A percentile compares a stretch with the other conserved stretches of the same genome.
Conservation (phyloP, 495 filamentous ascomycete species). For the Rostrohypoxylon terebratum region DNA sequence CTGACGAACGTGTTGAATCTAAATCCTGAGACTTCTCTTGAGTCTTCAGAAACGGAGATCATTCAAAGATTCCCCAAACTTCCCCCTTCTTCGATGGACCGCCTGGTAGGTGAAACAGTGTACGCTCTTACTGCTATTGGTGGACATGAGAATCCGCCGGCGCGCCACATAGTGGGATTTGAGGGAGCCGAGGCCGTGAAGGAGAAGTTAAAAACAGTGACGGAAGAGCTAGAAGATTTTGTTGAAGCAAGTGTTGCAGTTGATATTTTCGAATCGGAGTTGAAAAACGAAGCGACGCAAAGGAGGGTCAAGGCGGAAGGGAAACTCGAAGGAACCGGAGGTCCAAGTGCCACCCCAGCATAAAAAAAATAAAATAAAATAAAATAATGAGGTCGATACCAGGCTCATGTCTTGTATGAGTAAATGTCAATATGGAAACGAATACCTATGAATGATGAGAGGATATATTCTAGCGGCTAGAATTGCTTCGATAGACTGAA, state of each 20-base stretch:
- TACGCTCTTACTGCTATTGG: slow-evolving; percentile 90
- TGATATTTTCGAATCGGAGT: slow-evolving; percentile 73
- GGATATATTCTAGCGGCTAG: not conserved
- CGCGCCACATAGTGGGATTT: slow-evolving; percentile 91
- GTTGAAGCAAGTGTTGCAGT: slow-evolving; percentile 87
- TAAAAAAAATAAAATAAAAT: slow-evolving; percentile 20
- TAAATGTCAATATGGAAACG: not conserved
- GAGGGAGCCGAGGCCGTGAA: slow-evolving; percentile 91
- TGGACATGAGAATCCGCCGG: slow-evolving; percentile 94
- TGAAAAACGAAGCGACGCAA: slow-evolving; percentile 59
- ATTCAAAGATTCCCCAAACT: slow-evolving; percentile 78
- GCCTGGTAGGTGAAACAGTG: slow-evolving; percentile 88
- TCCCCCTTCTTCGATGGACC: slow-evolving; percentile 70
- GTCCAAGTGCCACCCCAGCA: slow-evolving; percentile 22
- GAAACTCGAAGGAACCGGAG: slow-evolving; percentile 32
- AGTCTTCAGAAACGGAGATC: slow-evolving; percentile 64
- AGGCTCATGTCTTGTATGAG: not conserved
- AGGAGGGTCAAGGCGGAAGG: slow-evolving; percentile 47
- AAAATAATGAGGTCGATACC: slow-evolving; percentile 3
- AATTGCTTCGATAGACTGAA: not conserved
- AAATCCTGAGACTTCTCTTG: slow-evolving; percentile 65
- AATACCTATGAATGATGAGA: not conserved
- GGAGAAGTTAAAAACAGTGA: slow-evolving; percentile 96
- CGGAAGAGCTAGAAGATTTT: slow-evolving; percentile 96
- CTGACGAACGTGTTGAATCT: slow-evolving; percentile 75